Base-by-base conservation (phyloP, 805 yeast species). In the Candida jianshihensis region DNA sequence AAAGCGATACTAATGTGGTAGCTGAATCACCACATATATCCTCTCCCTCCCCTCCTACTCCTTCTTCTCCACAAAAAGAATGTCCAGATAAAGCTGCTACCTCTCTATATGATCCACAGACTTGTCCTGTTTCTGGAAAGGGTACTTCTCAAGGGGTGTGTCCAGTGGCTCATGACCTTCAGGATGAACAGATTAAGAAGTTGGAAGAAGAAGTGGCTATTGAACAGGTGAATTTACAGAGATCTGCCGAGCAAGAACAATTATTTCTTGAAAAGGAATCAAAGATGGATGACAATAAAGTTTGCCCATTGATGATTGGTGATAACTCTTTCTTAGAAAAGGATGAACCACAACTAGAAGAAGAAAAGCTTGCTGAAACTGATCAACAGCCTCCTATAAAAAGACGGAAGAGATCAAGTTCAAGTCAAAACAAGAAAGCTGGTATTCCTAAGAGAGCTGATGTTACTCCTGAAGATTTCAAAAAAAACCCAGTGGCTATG, bases 291-390 rank as follows among this genome's bases (percentile, higher is more conserved):
- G 60, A 60, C 3, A 17, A 26, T 9, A 64, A 62, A 39, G 68
- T 65, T 6, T 67, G 71, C 40, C 72, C 72, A 1, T 42, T 67
- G 42, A 67, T 67, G 71, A 59, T 66, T 30, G 70, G 70, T 31
- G 71, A 67, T 43, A 66, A 51, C 26, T 42, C 53, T 13, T 49
- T 50, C 24, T n/a, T 49, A 14, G 41, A 31, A n/a, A n/a, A n/a
- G n/a, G n/a, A n/a, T n/a, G n/a, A 27, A 17, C 19, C 13, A 27
- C 19, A 27, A 29, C 5, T 18, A 15, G 13, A 30, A 19, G 10
- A 31, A 11, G 10, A 24, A n/a, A 24, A 24, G 13, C 26, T n/a
- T 24, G 26, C 26, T 5, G n/a, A 12, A 11, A 6, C 26, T 24
- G 13, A 12, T 24, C 6, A 18, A 11, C 14, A 31, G 12, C 34